Evolutionary conservation across 257 asterid species (phyloP), one percentile per base, ranked within the genome.

Genomic region (Haberlea rhodopensis): DNA sequence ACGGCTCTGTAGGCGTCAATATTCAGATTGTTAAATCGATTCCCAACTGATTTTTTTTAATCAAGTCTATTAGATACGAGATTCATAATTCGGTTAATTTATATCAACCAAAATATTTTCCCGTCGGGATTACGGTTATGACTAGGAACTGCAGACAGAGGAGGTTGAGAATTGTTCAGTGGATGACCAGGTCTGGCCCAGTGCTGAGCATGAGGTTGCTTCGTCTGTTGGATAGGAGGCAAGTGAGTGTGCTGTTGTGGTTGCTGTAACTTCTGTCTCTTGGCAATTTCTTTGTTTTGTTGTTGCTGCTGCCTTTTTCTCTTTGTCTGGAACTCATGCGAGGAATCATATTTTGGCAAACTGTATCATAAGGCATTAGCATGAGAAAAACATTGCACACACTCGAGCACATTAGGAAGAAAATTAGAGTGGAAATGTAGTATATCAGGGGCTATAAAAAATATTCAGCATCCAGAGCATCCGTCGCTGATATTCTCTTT

Each of bases 271-370:
- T 94, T 90, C 71, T 84, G 96, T 62, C 95, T 73, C 69, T 87
- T 94, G n/a, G 99, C 92, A 11, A 68, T 56, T 82, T 94, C 95
- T 69, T 94, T 96, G 3, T 83, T 84, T 74, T 87, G 94, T 15
- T 95, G 74, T 53, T 94, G 99, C 68, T 87, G 94, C 81, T 86
- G 99, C 65, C 97, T 73, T 74, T 83, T 94, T 73, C 81, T 92
- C 96, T 89, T 92, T 15, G 96, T 92, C 80, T 89, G 97, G 85
- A 87, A 92, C 85, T 92, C 99, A 23, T 92, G 99, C 0, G 99
- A 92, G 22, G 96, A 76, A 71, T 92, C 99, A 3, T 92, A 92
- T 72, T 80, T 84, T 6, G 99, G 99, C 82, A 92, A 79, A 78
- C 99, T 89, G 86, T 54, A 48, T 8, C 2, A 24, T 10, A 37